A percentile compares a stretch with the other conserved stretches of the same genome.
These are phyloP conservation scores for Metschnikowia lachancei DNA, from an alignment of 805 yeast species.

Conservation along the genomic window DNA sequence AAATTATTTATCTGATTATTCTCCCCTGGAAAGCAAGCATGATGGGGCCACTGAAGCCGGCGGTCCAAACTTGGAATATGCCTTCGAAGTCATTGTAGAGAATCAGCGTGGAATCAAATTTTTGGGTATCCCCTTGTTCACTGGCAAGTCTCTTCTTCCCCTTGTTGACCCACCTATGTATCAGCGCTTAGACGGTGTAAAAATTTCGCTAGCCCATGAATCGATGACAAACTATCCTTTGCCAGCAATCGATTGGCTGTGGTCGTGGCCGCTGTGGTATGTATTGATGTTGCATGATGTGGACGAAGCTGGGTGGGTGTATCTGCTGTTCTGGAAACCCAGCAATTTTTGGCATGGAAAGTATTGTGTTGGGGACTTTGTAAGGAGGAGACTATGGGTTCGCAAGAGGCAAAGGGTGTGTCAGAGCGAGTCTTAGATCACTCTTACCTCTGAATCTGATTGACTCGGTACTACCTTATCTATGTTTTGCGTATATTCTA, in stretches of 20 bases:
- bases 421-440: neutral
- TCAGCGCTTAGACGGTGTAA: conserved; percentile 43
- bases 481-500: neutral
- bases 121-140: conserved; percentile 51
- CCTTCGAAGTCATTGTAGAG: conserved; percentile 47
- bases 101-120: conserved; percentile 54
- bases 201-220: conserved; percentile 27
- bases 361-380: conserved; percentile 55
- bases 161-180: conserved; percentile 50
- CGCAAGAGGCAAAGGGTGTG: conserved; percentile 22
- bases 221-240: conserved; percentile 40
- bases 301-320: conserved; percentile 86
- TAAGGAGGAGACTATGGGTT: conserved; percentile 66
- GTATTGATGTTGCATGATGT: conserved; percentile 67
- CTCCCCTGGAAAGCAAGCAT: neutral
- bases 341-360: conserved; percentile 61
- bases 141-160: conserved; percentile 45
- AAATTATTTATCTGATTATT: neutral
- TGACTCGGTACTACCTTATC: neutral
- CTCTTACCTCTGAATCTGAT: neutral
- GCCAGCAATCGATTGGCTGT: conserved; percentile 61
- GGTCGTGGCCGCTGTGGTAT: conserved; percentile 74
- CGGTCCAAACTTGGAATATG: conserved; percentile 5
- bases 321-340: conserved; percentile 43
- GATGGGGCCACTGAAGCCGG: neutral